A percentile compares a stretch with the other conserved stretches of the same genome.
Evolutionary conservation across 805 yeast genomes (phyloP).

Genomic region (Suhomyces vadensis): DNA sequence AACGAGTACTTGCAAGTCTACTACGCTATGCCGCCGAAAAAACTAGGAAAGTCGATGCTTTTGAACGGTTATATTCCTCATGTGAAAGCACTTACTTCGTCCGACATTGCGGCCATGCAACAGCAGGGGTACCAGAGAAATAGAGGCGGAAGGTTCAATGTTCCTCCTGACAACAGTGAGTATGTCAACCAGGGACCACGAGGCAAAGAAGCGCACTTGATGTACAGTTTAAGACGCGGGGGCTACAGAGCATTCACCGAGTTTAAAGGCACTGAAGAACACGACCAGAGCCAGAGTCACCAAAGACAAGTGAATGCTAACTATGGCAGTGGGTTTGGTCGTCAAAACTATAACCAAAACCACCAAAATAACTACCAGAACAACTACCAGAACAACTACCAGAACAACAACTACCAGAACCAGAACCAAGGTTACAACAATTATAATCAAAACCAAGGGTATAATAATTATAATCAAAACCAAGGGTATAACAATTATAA

Average conservation of each 20-base stretch:
- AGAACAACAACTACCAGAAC: conserved; percentile 10
- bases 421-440: conserved; percentile 9
- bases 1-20: conserved; percentile 42
- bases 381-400: conserved; percentile 13
- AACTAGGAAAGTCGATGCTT: conserved; percentile 76
- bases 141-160: conserved; percentile 25
- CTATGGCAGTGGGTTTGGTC: conserved; percentile 12
- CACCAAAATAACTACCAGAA: conserved; percentile 3
- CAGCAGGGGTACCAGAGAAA: conserved; percentile 45
- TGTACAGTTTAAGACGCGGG: conserved; percentile 38
- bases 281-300: conserved; percentile 11
- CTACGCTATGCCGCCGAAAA: conserved; percentile 62
- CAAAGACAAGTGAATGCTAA: conserved; percentile 13
- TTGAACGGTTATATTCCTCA: conserved; percentile 76
- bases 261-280: conserved; percentile 11
- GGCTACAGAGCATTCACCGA: conserved; percentile 37
- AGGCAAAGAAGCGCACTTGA: conserved; percentile 32
- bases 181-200: conserved; percentile 44
- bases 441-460: conserved; percentile 5
- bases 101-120: conserved; percentile 47
- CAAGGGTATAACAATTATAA: conserved; percentile 15
- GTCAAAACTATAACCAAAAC: conserved; percentile 18
- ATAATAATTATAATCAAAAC: conserved; percentile 11
- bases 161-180: conserved; percentile 31
- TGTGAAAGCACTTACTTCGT: conserved; percentile 57